Evolutionary conservation across 202 grass and related monocot genomes (phyloP), one percentile per base, ranked within the genome.

Genomic region (Carex arenaria): DNA sequence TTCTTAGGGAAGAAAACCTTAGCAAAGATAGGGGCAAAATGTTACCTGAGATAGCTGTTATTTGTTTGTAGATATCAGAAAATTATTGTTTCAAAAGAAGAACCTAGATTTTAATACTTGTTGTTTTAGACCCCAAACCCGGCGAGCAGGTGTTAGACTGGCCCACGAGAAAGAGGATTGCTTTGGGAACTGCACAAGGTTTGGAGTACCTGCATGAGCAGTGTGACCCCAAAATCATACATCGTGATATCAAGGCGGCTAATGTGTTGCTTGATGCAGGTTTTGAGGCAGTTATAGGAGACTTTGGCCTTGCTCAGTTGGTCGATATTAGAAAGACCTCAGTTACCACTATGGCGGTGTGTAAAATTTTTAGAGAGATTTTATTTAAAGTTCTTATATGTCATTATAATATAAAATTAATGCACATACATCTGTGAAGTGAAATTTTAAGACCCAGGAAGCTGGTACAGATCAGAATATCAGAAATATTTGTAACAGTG

Each of bases 151-250:
- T 89, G 82, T 89, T 97, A 87, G 92, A 91, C 68, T 97, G 94
- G 94, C 78, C 89, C 6, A 85, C 81, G 49, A 92, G 94, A 81
- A 97, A 94, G 81, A 84, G 79, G 64, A 84, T 97, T 70, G 92
- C 94, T 57, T 87, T 97, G 67, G 94, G 92, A 67, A 92, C 94
- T 65, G 92, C 92, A 4, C 92, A 89, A 79, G 94, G 92, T 11
- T 77, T 97, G 77, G 94, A 94, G 71, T 97, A 97, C 74, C 85
- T 97, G 31, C 94, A 97, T 36, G 92, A 97, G 69, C 94, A 97
- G 69, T 97, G 94, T 75, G 90, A 93, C 78, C 90, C 94, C 4
- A 97, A 97, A 83, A 97, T 97, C 67, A 97, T 94, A 85, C 94
- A 97, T 66, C 88, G 94, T 15, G 94, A 97, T 51, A 92, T 97